Evolutionary conservation across 2,329 filamentous ascomycete genomes (phyloP), one percentile per base, ranked within the genome.

Genomic region (Arthroderma sp.): DNA sequence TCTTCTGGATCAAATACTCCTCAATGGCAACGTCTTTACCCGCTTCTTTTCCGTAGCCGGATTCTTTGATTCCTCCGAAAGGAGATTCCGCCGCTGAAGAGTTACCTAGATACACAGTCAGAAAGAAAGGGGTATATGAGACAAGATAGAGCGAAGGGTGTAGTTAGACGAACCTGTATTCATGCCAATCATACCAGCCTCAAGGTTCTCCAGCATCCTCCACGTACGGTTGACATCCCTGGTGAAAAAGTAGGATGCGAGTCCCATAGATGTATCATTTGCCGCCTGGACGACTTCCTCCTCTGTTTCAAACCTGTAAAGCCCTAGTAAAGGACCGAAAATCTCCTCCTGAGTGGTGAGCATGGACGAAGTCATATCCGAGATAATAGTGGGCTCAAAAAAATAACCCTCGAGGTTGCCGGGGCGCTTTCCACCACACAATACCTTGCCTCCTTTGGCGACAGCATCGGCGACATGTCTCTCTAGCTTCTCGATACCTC

Each of bases 161-260:
- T 2, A 10, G 29, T 6, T 36, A 6, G 6, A 22, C 28, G 36
- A 34, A 1, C 42, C 42, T 3, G 70, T 72, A 53, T 74, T 74
- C 36, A 73, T 49, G 45, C 84, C 85, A 1, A 93, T 77, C 86
- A 93, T 93, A 43, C 85, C 85, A 1, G 88, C 83, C 59, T 93
- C 83, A 33, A 93, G 67, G n/a, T 73, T 71, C 64, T 84, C 80
- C 0, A 79, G 76, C 0, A 85, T 73, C 40, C 80, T 69, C 53
- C 70, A 66, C 27, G 77, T 71, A 5, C 80, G 66, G 56, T 74
- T 68, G 8, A 83, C 48, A 55, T 83, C 74, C 41, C 67, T 64
- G 5, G 84, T 87, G 60, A 86, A 93, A 1, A 93, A 74, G 0
- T 83, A 74, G 2, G 78, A 73, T 2, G 71, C 69, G 6, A 93